phyloP scores from a whole-genome alignment of 2,329 filamentous ascomycete species.

The Stemphylium vesicarium region DNA sequence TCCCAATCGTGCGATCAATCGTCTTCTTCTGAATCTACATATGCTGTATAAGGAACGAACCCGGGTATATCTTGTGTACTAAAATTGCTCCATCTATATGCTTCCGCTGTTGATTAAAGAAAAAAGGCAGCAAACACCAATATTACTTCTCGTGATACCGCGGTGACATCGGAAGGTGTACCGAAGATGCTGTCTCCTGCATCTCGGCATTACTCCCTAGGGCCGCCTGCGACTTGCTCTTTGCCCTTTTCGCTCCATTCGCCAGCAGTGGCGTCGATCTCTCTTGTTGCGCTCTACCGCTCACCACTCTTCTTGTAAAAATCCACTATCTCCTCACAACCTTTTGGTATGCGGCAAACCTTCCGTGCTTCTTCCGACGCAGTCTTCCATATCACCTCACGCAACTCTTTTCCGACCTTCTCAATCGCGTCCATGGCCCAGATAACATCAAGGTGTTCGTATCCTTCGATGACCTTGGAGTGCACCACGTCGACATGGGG shows the following conservation, averaged over 20 bases:
- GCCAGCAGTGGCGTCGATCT: slow-evolving; percentile 37
- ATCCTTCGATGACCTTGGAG: slow-evolving; percentile 77
- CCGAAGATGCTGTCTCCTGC: slow-evolving; percentile 17
- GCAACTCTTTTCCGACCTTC: slow-evolving; percentile 80
- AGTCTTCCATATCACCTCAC: slow-evolving; percentile 85
- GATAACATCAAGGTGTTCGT: slow-evolving; percentile 93
- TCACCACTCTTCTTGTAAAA: slow-evolving; percentile 31
- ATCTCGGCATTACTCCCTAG: slow-evolving; percentile 29
- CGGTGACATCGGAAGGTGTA: slow-evolving; percentile 4
- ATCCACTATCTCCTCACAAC: slow-evolving; percentile 60
- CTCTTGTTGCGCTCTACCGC: slow-evolving; percentile 26
- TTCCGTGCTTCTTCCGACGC: slow-evolving; percentile 61
- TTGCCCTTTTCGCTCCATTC: slow-evolving; percentile 41
- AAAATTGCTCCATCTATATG: background rate
- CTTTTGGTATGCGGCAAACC: slow-evolving; percentile 67
- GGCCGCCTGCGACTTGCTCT: slow-evolving; percentile 36
- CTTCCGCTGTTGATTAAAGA: background rate
- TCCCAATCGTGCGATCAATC: background rate
- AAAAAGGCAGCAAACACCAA: background rate
- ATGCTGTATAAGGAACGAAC: background rate
- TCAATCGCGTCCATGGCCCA: slow-evolving; percentile 92
- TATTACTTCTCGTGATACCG: too few relatives aligned
- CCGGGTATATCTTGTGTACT: background rate
- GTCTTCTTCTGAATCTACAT: background rate
- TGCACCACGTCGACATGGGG: slow-evolving; percentile 83